Evolutionary conservation across 495 filamentous ascomycete genomes (phyloP).

Genomic region (Aspergillus nanangensis): DNA sequence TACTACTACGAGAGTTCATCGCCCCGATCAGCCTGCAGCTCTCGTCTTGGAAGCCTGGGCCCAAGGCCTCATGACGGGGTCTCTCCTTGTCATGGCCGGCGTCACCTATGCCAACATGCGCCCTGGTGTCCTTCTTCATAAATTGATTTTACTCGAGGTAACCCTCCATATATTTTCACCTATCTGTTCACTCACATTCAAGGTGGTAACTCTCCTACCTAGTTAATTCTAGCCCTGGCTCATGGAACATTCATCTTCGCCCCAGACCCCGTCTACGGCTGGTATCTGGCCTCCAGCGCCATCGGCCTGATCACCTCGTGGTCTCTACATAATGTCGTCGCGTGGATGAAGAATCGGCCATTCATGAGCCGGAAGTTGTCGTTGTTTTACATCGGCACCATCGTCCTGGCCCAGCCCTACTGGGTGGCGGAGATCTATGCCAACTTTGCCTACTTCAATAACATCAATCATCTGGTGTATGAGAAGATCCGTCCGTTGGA

Average conservation of each 20-base stretch:
- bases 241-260: slow-evolving; percentile 43
- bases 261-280: slow-evolving; percentile 34
- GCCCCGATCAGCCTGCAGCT: slow-evolving; percentile 6
- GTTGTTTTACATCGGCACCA: slow-evolving; percentile 31
- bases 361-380: slow-evolving; percentile 30
- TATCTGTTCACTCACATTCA: neutral
- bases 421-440: slow-evolving; percentile 43
- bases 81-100: slow-evolving; percentile 23
- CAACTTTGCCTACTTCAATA: slow-evolving; percentile 44
- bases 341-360: slow-evolving; percentile 44
- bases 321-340: slow-evolving; percentile 42
- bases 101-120: slow-evolving; percentile 27
- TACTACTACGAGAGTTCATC: neutral
- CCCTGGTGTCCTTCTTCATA: slow-evolving; percentile 24
- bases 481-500: slow-evolving; percentile 44
- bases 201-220: neutral
- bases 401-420: slow-evolving; percentile 34
- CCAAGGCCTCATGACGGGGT: slow-evolving; percentile 28
- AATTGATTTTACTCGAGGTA: slow-evolving; percentile 31
- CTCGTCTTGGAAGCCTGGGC: slow-evolving; percentile 25
- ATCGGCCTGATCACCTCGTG: slow-evolving; percentile 39
- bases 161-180: neutral
- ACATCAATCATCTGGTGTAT: slow-evolving; percentile 39
- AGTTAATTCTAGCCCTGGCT: slow-evolving; percentile 26
- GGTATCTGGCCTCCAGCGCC: slow-evolving; percentile 38